Base-by-base conservation (phyloP, 768 basidiomycete species). In the Thelephora ganbajun region DNA sequence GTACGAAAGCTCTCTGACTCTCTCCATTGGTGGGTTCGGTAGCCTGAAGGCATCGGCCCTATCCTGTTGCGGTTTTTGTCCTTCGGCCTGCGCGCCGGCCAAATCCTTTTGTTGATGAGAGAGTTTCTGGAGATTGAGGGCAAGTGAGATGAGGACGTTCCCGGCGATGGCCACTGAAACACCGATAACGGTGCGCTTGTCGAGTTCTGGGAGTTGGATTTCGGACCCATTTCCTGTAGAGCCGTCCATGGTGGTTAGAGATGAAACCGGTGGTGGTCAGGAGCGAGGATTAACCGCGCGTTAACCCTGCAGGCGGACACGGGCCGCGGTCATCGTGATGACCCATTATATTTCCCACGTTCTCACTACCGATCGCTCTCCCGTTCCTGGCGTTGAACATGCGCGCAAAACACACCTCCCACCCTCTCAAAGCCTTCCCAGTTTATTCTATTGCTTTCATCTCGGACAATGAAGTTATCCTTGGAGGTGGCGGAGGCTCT, bases 401-500 rank as follows among this genome's bases (percentile, higher is more conserved):
- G 78, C 80, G 92, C 50, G 77, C 85, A 44, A 71, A 74, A 52
- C 93, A 97, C 63, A 79, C 77, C 2, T 60, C 74, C 19, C 89
- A 94, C 56, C 60, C 79, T n/a, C 70, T 93, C 9, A 73, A 82
- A 6, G 66, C 76, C 1, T 97, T 94, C 60, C 94, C 94, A 0
- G 81, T 96, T 44, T 96, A 91, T 59, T 87, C 87, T 4, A 78
- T 82, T 45, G 78, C 79, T 12, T 98, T 93, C 66, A 59, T 86
- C 9, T 72, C 80, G 0, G 71, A 80, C n/a, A 69, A 75, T 19
- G 69, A 76, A 20, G 66, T 98, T 16, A 70, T 93, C 2, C 69
- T 94, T 5, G 94, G 91, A 1, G 96, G 93, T 3, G 96, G 96
- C 16, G 86, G 86, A 1, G 94, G 94, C 14, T 74, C 86, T 11